Percentiles rank a stretch among this genome's conserved stretches.
phyloP scores from a whole-genome alignment of 176 grass and related monocot species.

The maize (Zea mays) region Zm-B73-REFERENCE-NAM-5.0 NC_050097.1:204175501-204176000 shows the following conservation, averaged over 20 bases:
- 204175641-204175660: background rate
- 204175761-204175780: background rate
- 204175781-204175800: no score
- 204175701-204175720: background rate
- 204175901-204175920: no score
- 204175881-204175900: no score
- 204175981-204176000: no score
- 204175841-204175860: no score
- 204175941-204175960: no score
- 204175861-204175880: no score
- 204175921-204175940: no score
- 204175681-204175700: background rate
- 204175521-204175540: background rate
- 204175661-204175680: background rate
- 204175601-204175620: background rate
- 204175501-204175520: background rate
- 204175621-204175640: background rate
- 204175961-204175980: no score
- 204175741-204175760: constrained; percentile 4
- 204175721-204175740: background rate
- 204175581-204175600: background rate
- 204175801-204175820: no score
- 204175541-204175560: background rate
- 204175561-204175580: background rate
- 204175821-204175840: no score